A percentile compares a stretch with the other conserved stretches of the same genome.
Conservation (phyloP, 1,284 basidiomycete genomes). For the Ganoderma lucidum region DNA sequence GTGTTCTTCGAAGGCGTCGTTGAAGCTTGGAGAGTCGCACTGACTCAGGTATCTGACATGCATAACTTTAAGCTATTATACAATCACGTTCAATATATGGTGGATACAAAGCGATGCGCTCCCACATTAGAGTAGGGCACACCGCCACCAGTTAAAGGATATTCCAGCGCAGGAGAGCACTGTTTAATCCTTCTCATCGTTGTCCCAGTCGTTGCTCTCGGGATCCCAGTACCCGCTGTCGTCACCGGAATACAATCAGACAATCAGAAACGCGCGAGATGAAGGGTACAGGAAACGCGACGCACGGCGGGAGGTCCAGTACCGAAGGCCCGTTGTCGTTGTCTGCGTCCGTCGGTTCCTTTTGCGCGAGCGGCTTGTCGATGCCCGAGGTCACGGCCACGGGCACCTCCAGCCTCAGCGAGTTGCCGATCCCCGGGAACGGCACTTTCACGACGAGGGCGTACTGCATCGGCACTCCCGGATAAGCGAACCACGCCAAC, state of each 20-base stretch:
- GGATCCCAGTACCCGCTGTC: slow-evolving; percentile 18
- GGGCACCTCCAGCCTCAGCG: slow-evolving; percentile 19
- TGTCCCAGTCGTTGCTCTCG: slow-evolving; percentile 10
- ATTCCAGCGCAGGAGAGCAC: too few relatives aligned
- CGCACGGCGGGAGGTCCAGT: slow-evolving; percentile 19
- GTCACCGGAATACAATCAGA: neutral
- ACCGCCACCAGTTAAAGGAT: too few relatives aligned
- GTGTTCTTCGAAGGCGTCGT: too few relatives aligned
- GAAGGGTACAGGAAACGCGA: neutral
- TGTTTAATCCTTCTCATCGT: slow-evolving; percentile 14
- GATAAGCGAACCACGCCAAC: too few relatives aligned
- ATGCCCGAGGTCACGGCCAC: slow-evolving; percentile 26
- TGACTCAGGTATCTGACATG: too few relatives aligned
- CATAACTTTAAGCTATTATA: too few relatives aligned
- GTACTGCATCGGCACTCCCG: slow-evolving; percentile 8
- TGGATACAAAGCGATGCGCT: too few relatives aligned
- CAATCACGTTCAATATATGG: too few relatives aligned
- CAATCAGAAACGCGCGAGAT: neutral
- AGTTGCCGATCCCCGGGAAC: slow-evolving; percentile 30
- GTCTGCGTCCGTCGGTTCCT: neutral
- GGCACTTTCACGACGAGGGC: slow-evolving; percentile 23
- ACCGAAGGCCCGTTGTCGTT: neutral
- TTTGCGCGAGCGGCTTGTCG: slow-evolving; percentile 12
- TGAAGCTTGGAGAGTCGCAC: too few relatives aligned
- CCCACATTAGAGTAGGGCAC: too few relatives aligned